Evolutionary conservation across 192 early-diverging fungal genomes (phyloP), one percentile per base, ranked within the genome.

Genomic region (Mortierella antarctica): DNA sequence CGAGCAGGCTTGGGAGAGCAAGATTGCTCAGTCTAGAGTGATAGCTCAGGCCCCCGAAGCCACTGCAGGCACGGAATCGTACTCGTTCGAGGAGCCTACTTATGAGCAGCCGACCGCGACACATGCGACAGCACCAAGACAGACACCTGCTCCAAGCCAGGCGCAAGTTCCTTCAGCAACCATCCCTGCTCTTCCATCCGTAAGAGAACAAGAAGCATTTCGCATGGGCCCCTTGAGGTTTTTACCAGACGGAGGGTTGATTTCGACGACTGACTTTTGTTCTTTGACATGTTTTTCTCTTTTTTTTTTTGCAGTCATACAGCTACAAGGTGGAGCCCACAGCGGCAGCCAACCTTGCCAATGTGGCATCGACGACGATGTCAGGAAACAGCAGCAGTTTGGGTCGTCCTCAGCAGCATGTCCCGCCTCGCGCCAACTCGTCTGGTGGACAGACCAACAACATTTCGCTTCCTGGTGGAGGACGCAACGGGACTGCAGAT

Each of bases 11-110:
- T 90, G 84, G 86, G 85, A 86, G 67, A 82, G 67, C 52, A 89
- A 90, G 56, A 82, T 88, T 18, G 85, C 85, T 45, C 85, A 84
- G 39, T 82, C 85, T 12, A 82, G 83, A 42, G 87, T 86, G 15
- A 67, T 82, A 7, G 42, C 70, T 11, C 69, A 80, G 42, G 44
- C 67, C 14, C 46, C 77, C n/a, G 77, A 80, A 21, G 23, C 77
- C 11, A 31, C 70, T 48, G 70, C 64, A 15, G 14, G 53, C 17
- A 41, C 40, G 5, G 77, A 80, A 12, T 15, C 47, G 14, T 80
- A 72, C 41, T 41, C 70, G 2, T 68, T 80, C 51, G 77, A 72
- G 42, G 77, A 80, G 42, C 45, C 68, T 2, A 21, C 50, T 17
- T 80, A 68, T 40, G 77, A 80, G 0, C 65, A 59, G 18, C 14